Conservation (phyloP, 2,329 filamentous ascomycete species). For the Claviceps sp. region DNA sequence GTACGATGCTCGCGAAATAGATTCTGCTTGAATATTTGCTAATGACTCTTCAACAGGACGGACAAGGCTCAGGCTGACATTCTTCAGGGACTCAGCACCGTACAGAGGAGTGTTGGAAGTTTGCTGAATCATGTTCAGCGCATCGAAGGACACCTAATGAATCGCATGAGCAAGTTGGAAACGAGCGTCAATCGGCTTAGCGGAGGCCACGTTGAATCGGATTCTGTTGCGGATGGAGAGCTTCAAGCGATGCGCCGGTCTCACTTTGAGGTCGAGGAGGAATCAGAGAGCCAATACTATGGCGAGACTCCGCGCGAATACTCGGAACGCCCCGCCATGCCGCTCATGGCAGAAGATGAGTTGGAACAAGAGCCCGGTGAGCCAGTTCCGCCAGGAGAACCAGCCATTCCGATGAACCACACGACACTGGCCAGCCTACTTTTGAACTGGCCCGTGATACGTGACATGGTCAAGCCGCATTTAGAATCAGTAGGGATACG, state of each 20-base stretch:
- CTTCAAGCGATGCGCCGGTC: constrained; percentile 13
- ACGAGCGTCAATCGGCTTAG: constrained; percentile 8
- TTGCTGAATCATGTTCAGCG: constrained; percentile 24
- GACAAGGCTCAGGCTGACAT: constrained; percentile 50
- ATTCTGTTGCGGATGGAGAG: constrained; percentile 18
- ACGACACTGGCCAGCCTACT: constrained; percentile 81
- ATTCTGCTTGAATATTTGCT: background rate
- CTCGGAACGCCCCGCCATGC: constrained; percentile 15
- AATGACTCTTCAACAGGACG: constrained; percentile 24
- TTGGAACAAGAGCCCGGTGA: constrained; percentile 38
- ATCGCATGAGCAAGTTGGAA: constrained; percentile 23
- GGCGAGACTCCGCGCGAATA: constrained; percentile 14
- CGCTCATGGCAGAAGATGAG: constrained; percentile 30
- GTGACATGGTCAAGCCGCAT: constrained; percentile 42
- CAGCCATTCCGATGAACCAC: constrained; percentile 71
- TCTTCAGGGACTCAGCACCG: constrained; percentile 35
- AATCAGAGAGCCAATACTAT: constrained; percentile 9
- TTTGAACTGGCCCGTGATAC: constrained; percentile 57
- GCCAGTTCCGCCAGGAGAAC: constrained; percentile 41
- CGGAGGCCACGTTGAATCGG: constrained; percentile 13
- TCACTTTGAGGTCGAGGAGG: constrained; percentile 4
- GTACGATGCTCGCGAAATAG: constrained; percentile 30
- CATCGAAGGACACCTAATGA: constrained; percentile 27
- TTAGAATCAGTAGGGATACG: constrained; percentile 36
- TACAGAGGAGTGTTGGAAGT: constrained; percentile 24